A percentile compares a stretch with the other conserved stretches of the same genome.
These are phyloP conservation scores for Hirschfeldia incana DNA, from an alignment of 345 rosid genomes.

Conservation along the genomic window DNA sequence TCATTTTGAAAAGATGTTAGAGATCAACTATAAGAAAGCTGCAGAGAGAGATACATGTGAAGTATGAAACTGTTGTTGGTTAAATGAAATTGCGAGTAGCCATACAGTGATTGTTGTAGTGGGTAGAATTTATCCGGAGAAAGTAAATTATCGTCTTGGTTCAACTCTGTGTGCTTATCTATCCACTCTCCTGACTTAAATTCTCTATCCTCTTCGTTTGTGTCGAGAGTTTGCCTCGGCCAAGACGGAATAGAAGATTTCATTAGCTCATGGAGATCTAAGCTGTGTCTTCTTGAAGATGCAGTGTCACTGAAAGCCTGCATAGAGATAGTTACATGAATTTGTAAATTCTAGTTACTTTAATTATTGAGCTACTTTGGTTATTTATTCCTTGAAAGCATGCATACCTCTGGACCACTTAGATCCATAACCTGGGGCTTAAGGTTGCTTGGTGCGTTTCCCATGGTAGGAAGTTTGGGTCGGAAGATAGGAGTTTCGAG, in stretches of 20 bases:
- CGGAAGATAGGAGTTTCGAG: conserved; percentile 48
- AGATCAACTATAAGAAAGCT: conserved; percentile 8
- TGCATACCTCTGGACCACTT: conserved; percentile 71
- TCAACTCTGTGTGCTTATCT: conserved; percentile 44
- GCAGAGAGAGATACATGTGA: background rate
- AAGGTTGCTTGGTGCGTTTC: conserved; percentile 39
- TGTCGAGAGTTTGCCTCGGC: conserved; percentile 43
- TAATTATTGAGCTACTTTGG: background rate
- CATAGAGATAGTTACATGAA: conserved; percentile 2
- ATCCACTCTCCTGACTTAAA: conserved; percentile 66
- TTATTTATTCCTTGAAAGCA: background rate
- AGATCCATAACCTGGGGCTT: conserved; percentile 57
- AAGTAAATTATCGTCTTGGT: background rate
- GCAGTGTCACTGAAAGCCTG: conserved; percentile 46
- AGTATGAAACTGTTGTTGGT: background rate
- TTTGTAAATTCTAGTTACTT: background rate
- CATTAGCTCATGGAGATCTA: conserved; percentile 67
- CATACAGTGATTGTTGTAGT: conserved; percentile 20
- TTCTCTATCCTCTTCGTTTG: conserved; percentile 60
- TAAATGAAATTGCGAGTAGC: conserved; percentile 31
- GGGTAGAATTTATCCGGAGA: background rate
- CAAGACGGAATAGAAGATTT: conserved; percentile 60
- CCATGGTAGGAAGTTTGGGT: conserved; percentile 48
- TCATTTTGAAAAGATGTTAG: conserved; percentile 16
- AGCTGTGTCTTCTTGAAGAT: conserved; percentile 59